Evolutionary conservation across 2,329 filamentous ascomycete genomes (phyloP).

Genomic region (Aspergillus quadrilineatus): DNA sequence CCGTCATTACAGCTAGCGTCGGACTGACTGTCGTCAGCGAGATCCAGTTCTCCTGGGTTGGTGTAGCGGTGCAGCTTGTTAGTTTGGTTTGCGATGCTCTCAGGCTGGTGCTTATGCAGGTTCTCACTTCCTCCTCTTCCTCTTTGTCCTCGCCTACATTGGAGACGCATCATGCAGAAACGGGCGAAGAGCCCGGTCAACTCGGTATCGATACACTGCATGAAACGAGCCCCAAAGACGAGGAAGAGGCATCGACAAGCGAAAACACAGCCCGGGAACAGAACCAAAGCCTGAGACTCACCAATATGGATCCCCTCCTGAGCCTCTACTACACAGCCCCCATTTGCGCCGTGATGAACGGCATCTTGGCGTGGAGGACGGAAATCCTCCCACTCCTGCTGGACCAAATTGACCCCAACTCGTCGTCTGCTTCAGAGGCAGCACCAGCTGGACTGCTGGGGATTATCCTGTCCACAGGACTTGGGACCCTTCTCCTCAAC

Average conservation of each 20-base stretch:
- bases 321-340: slow-evolving; percentile 87
- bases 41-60: slow-evolving; percentile 71
- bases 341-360: slow-evolving; percentile 75
- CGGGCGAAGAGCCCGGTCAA: background rate
- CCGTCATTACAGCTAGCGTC: slow-evolving; percentile 86
- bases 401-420: slow-evolving; percentile 41
- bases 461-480: slow-evolving; percentile 4
- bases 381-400: slow-evolving; percentile 55
- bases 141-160: slow-evolving; percentile 24
- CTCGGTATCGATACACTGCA: too few species aligned
- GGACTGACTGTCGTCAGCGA: slow-evolving; percentile 88
- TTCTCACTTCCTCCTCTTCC: slow-evolving; percentile 53
- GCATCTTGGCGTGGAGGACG: slow-evolving; percentile 61
- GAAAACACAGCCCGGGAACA: background rate
- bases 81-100: slow-evolving; percentile 75
- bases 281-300: background rate
- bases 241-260: background rate
- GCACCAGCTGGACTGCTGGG: slow-evolving; percentile 40
- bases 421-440: slow-evolving; percentile 32
- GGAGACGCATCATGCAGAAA: background rate
- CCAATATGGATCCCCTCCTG: slow-evolving; percentile 79
- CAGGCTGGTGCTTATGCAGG: slow-evolving; percentile 77
- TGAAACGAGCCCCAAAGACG: background rate
- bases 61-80: slow-evolving; percentile 65
- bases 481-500: slow-evolving; percentile 65